Evolutionary conservation across 1,284 basidiomycete species (phyloP), one percentile per base, ranked within the genome.

Genomic region (Schizopora paradoxa): DNA sequence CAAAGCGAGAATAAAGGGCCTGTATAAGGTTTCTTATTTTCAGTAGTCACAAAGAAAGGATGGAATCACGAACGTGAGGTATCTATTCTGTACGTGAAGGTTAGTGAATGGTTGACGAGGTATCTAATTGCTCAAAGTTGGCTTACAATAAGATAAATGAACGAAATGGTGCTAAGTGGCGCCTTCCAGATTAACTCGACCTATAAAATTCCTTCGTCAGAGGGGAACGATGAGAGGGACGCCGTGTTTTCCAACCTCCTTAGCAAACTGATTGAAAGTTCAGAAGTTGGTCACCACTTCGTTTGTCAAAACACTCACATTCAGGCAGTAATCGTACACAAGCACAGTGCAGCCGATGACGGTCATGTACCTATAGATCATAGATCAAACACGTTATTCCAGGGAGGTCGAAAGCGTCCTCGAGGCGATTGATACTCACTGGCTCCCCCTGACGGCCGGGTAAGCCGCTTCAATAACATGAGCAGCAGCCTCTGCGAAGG

Each of bases 121-220:
- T 16, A 18, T 3, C 14, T 7, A 22, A 10, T 4, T 18, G 26
- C 16, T 11, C 6, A 40, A 18, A 22, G 16, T 21, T 7, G 29
- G 31, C 49, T 38, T 29, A 51, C 49, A 22, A 32, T 31, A 27
- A 51, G 40, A 28, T 43, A 51, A 25, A 51, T 51, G 6, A 44
- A 11, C 4, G 49, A 47, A 35, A 47, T 51, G n/a, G 37, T 43
- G 32, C 41, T 47, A 14, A 19, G 18, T 16, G 40, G 41, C 21
- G 49, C 45, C 21, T 43, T 42, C 49, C 49, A 51, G 26, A 51
- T 51, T 21, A 51, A 41, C 21, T 51, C 45, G 29, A 51, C 22
- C 49, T 51, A 38, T 11, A 7, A 35, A 35, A 23, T 25, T 19
- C 8, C 38, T 13, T 13, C 45, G 31, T 25, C 7, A 23, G 6